Base-by-base conservation (phyloP, 257 asterid genomes). In the Nicotiana tabacum region DNA sequence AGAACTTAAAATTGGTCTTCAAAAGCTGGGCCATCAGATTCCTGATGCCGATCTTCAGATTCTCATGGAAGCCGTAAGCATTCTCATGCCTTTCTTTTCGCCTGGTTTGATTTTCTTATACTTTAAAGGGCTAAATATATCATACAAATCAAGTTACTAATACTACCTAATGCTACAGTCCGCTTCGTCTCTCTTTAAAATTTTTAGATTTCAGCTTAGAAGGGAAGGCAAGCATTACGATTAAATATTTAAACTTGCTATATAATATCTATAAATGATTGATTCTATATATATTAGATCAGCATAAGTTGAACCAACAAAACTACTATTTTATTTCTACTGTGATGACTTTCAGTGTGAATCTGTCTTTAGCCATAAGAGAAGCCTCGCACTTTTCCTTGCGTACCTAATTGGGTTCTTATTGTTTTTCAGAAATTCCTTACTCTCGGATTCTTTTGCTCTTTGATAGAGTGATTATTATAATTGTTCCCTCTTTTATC, bases 41-140 rank as follows among this genome's bases (percentile, higher is more conserved):
- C 88, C 93, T 8, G 96, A 92, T 39, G 69, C 92, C 46, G 96
- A 93, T 85, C 85, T 93, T 76, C 92, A 92, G 84, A 89, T 90
- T 85, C 89, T 93, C 81, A 90, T 93, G 92, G 95, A 92, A 84
- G 91, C 95, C 85, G 97, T 93, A 91, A 88, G 93, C 66, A 69
- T 48, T 51, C 80, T 74, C 43, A 27, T 48, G 80, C 43, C 16
- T 35, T 74, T 74, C 43, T 39, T 74, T 74, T 74, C 9, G 1
- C 62, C 51, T 74, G 43, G 29, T 74, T 74, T 58, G 43, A 74
- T 48, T 48, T 74, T 51, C 8, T 51, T 48, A 24, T 57, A 18
- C 10, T 77, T 77, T 55, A 8, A 9, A 15, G 15, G 57, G 53
- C 72, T 12, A 53, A 46, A 37, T 55, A 9, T 57, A 17, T 16